A percentile compares a stretch with the other conserved stretches of the same genome.
Evolutionary conservation across 2,329 filamentous ascomycete genomes (phyloP).

Genomic region (Xylariaceae sp.): DNA sequence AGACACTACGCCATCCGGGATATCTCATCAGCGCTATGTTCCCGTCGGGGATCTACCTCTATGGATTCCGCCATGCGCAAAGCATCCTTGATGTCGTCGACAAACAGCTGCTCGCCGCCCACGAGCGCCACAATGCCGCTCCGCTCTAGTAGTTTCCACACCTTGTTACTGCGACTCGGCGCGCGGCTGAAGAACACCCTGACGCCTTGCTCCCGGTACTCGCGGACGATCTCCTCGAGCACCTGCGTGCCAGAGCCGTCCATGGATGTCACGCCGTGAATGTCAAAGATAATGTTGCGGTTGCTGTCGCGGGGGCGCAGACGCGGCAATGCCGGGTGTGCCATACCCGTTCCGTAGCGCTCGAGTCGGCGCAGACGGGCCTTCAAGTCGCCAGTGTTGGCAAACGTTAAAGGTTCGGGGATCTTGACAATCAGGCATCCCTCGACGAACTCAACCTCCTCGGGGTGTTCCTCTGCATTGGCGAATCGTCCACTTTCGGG

Average conservation of each 20-base stretch:
- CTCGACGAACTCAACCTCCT: slow-evolving; percentile 79
- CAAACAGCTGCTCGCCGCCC: slow-evolving; percentile 73
- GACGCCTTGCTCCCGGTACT: slow-evolving; percentile 72
- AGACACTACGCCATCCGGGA: slow-evolving; percentile 1
- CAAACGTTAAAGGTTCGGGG: slow-evolving; percentile 91
- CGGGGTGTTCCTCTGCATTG: slow-evolving; percentile 70
- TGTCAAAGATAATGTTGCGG: slow-evolving; percentile 90
- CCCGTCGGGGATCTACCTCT: slow-evolving; percentile 29
- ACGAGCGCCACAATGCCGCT: slow-evolving; percentile 82
- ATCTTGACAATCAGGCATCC: slow-evolving; percentile 96
- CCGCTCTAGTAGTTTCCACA: slow-evolving; percentile 67
- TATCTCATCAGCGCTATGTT: neutral
- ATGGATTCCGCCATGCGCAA: slow-evolving; percentile 73
- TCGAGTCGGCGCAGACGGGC: slow-evolving; percentile 77
- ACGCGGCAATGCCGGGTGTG: slow-evolving; percentile 81
- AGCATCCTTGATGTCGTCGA: slow-evolving; percentile 78
- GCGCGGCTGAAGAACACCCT: slow-evolving; percentile 67
- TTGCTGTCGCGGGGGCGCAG: slow-evolving; percentile 75
- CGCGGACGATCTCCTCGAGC: slow-evolving; percentile 77
- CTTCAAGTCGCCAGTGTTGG: slow-evolving; percentile 91
- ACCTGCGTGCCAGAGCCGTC: slow-evolving; percentile 94
- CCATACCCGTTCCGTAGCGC: slow-evolving; percentile 77
- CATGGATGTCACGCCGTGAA: slow-evolving; percentile 92
- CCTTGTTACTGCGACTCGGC: slow-evolving; percentile 45
- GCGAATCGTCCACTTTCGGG: slow-evolving; percentile 79